phyloP scores from a whole-genome alignment of 2,329 filamentous ascomycete genomes.

The Penicillium oxalicum region DNA sequence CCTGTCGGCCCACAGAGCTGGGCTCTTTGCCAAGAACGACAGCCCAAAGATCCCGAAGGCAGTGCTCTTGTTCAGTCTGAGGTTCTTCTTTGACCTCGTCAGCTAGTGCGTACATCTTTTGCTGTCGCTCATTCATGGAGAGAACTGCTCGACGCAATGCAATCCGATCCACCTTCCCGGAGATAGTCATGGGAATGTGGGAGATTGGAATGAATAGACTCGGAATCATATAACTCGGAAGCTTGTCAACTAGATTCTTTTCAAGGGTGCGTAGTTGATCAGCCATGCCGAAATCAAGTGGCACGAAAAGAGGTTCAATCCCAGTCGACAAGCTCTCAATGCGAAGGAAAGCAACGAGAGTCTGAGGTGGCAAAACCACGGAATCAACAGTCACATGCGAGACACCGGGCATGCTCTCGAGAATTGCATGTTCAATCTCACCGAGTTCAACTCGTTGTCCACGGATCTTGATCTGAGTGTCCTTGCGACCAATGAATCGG shows the following conservation, averaged over 20 bases:
- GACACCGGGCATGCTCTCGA: not conserved
- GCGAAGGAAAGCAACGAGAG: conserved; percentile 1
- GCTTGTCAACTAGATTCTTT: conserved; percentile 3
- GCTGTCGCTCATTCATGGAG: not conserved
- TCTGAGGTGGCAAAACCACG: conserved; percentile 1
- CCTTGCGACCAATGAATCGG: not conserved
- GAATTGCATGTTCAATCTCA: conserved; percentile 31
- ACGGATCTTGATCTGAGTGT: not conserved
- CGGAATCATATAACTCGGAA: conserved; percentile 22
- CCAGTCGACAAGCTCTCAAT: not conserved
- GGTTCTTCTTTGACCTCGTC: not conserved
- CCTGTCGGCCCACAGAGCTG: conserved; percentile 1
- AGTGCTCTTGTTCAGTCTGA: not conserved
- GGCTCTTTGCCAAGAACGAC: conserved; percentile 1
- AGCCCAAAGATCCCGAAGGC: conserved; percentile 6
- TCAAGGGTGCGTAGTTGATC: conserved; percentile 6
- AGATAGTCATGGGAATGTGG: conserved; percentile 12
- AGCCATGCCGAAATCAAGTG: not conserved
- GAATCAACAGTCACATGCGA: conserved; percentile 2
- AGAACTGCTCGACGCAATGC: not conserved
- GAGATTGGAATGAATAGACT: conserved; percentile 14
- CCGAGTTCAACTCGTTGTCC: conserved; percentile 16
- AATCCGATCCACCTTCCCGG: conserved; percentile 13
- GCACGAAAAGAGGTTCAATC: not conserved
- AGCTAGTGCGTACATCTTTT: not conserved